Evolutionary conservation across 1,139 yeast genomes (phyloP), one percentile per base, ranked within the genome.

Genomic region (Maudiozyma humilis): DNA sequence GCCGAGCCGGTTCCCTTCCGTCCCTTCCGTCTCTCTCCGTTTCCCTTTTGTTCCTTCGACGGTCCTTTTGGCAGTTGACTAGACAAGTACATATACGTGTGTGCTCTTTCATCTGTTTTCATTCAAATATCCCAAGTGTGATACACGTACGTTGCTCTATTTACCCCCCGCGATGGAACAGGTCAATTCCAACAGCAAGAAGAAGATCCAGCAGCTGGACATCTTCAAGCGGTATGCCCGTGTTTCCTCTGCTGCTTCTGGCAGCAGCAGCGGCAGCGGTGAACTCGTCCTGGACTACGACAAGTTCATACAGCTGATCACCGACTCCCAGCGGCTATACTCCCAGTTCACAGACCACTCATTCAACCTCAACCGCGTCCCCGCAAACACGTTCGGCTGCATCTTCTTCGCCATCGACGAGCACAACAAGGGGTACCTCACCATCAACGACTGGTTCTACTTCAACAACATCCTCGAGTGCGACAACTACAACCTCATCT

Each of bases 401-500:
- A 73, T 82, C 44, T 82, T 79, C 56, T 68, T 81, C 44, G 72
- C 82, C 33, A 79, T 86, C 20, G 91, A 82, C 59, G 70, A 71
- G 45, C 72, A 72, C 36, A 69, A 70, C 47, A 81, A 80, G 55
- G 89, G 89, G 1, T 80, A 70, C 51, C 65, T 82, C 41, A 72
- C 72, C 35, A 72, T 77, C 40, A 57, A 64, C 13, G 88, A 83
- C 53, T 83, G 85, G 76, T 63, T 75, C 34, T 67, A 69, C 32
- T 79, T 82, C 57, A 72, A 79, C 49, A 65, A 70, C 44, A 69
- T 79, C 31, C 66, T 82, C 48, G 72, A 78, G 38, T 66, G 73
- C 39, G 68, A 69, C 43, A 80, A 79, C 53, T 82, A 82, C 46
- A 78, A 76, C 52, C 74, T 76, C 59, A 74, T 76, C 51, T 63